Evolutionary conservation across 2,329 filamentous ascomycete species (phyloP).

Genomic region (Sphaerostilbella broomeana): DNA sequence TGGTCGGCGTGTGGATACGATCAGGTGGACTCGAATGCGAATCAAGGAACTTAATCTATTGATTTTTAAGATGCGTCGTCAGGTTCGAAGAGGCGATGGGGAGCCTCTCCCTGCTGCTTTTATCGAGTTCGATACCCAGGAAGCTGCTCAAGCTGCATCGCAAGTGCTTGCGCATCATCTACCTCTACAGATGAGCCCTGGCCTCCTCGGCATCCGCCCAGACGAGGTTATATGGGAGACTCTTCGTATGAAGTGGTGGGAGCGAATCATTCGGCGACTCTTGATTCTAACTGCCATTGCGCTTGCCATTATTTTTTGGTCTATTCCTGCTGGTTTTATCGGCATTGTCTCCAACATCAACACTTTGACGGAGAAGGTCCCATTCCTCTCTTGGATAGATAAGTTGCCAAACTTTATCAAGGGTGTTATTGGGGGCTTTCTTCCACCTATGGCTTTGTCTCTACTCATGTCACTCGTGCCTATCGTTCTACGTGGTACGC

Average conservation of each 20-base stretch:
- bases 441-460: slow-evolving; percentile 73
- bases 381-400: slow-evolving; percentile 67
- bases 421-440: slow-evolving; percentile 76
- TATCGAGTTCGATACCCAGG: slow-evolving; percentile 78
- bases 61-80: slow-evolving; percentile 60
- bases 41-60: slow-evolving; percentile 34
- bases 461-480: slow-evolving; percentile 83
- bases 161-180: slow-evolving; percentile 85
- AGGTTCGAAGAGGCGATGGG: slow-evolving; percentile 65
- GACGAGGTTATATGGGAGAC: slow-evolving; percentile 84
- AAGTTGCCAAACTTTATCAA: slow-evolving; percentile 63
- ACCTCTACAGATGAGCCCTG: slow-evolving; percentile 77
- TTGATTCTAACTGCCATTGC: slow-evolving; percentile 64
- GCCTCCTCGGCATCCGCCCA: slow-evolving; percentile 76
- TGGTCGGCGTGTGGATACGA: slow-evolving; percentile 88
- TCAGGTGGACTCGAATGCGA: slow-evolving; percentile 71
- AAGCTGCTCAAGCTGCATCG: slow-evolving; percentile 77
- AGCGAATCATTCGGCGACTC: slow-evolving; percentile 67
- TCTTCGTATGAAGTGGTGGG: slow-evolving; percentile 79
- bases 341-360: slow-evolving; percentile 81
- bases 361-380: slow-evolving; percentile 57
- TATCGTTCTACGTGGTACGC: slow-evolving; percentile 60
- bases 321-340: slow-evolving; percentile 67
- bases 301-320: slow-evolving; percentile 82
- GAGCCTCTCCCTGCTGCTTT: slow-evolving; percentile 73